A percentile compares a stretch with the other conserved stretches of the same genome.
Conservation (phyloP, 2,329 filamentous ascomycete species). For the Botrytis medusae region DNA sequence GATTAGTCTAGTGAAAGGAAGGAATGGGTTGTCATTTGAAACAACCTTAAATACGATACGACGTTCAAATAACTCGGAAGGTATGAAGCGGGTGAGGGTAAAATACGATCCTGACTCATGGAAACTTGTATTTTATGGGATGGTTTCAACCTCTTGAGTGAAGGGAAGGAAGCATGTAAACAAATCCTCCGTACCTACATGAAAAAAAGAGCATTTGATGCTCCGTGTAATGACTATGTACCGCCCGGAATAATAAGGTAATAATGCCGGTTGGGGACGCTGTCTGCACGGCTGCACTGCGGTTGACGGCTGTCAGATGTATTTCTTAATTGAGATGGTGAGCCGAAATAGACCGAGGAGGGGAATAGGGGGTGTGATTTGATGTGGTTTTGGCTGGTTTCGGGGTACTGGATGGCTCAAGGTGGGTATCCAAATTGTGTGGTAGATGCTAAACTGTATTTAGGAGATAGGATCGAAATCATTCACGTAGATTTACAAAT, state of each 20-base stretch:
- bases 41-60: not conserved
- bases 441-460: not conserved
- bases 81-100: not conserved
- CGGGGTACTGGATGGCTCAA: not conserved
- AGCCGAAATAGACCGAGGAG: conserved; percentile 11
- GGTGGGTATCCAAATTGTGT: not conserved
- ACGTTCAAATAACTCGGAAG: not conserved
- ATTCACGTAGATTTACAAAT: not conserved
- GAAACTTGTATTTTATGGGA: not conserved
- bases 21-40: not conserved
- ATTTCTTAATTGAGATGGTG: not conserved
- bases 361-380: conserved; percentile 16
- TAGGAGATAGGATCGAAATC: not conserved
- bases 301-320: conserved; percentile 17
- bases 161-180: not conserved
- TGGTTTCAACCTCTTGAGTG: not conserved
- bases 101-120: not conserved
- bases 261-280: conserved; percentile 11
- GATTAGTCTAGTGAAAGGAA: not conserved
- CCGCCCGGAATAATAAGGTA: conserved; percentile 8
- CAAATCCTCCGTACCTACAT: not conserved
- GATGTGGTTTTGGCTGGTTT: not conserved
- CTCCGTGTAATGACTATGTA: conserved; percentile 2
- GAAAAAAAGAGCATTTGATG: conserved; percentile 13
- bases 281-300: conserved; percentile 14